Percentiles rank a stretch among this genome's conserved stretches.
Conservation (phyloP, 2,329 filamentous ascomycete genomes). For the Teratosphaeria gauchensis region DNA sequence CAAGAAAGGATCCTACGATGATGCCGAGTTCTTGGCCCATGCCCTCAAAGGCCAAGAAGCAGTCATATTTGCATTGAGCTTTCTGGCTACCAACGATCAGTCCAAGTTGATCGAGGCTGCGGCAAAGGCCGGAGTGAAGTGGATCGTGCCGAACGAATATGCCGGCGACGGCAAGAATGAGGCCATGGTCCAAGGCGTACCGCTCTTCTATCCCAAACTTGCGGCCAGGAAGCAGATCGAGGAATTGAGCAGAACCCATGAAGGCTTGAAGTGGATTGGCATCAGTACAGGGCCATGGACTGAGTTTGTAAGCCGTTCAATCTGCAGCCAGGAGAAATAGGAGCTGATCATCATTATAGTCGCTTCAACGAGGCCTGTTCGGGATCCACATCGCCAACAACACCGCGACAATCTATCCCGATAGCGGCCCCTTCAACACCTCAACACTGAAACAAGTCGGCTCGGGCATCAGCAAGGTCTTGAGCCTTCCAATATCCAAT, state of each 20-base stretch:
- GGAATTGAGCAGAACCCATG: conserved; percentile 13
- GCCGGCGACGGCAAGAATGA: conserved; percentile 16
- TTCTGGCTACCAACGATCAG: conserved; percentile 18
- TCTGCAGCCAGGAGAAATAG: not conserved
- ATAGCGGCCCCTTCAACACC: conserved; percentile 26
- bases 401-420: conserved; percentile 23
- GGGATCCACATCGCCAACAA: conserved; percentile 18
- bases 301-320: conserved; percentile 16
- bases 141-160: conserved; percentile 29
- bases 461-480: conserved; percentile 23
- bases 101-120: conserved; percentile 25
- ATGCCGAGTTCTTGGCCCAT: conserved; percentile 9
- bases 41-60: conserved; percentile 23
- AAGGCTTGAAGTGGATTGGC: conserved; percentile 32
- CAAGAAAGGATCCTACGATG: conserved; percentile 18
- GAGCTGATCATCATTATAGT: conserved; percentile 1
- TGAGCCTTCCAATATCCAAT: conserved; percentile 23
- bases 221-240: conserved; percentile 15
- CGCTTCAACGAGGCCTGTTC: conserved; percentile 33
- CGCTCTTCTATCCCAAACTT: conserved; percentile 9
- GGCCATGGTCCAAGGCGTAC: conserved; percentile 9
- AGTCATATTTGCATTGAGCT: conserved; percentile 23
- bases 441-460: conserved; percentile 25
- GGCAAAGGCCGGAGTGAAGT: conserved; percentile 25
- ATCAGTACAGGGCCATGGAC: conserved; percentile 21